Conservation (phyloP, 306 rosid species). For the Citrullus colocynthis region DNA sequence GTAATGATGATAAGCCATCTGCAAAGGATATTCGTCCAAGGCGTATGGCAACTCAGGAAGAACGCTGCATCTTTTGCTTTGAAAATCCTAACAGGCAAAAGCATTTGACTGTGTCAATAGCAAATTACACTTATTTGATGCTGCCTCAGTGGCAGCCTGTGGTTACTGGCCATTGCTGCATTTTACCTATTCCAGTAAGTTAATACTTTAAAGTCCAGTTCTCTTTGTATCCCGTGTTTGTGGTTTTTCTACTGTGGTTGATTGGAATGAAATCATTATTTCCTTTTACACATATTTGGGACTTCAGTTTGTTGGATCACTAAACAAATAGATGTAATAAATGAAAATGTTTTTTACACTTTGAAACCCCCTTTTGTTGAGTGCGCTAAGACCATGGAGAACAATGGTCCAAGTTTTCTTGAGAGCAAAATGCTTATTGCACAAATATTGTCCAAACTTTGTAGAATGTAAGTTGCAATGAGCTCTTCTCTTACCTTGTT, state of each 20-base stretch:
- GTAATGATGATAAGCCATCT: slow-evolving; percentile 36
- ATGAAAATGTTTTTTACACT: not conserved
- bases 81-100: slow-evolving; percentile 68
- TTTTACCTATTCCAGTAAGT: slow-evolving; percentile 73
- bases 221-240: not conserved
- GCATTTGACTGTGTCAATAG: slow-evolving; percentile 81
- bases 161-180: slow-evolving; percentile 87
- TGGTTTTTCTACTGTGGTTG: slow-evolving; percentile 3
- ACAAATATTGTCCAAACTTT: not conserved
- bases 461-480: not conserved
- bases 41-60: slow-evolving; percentile 52
- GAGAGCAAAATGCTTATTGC: not conserved
- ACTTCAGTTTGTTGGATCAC: not conserved
- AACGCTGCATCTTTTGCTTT: slow-evolving; percentile 70
- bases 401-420: not conserved
- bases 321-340: not conserved
- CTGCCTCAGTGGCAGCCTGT: slow-evolving; percentile 74
- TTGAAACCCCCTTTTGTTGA: not conserved
- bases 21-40: slow-evolving; percentile 24
- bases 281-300: not conserved
- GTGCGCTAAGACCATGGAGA: not conserved
- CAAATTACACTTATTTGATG: slow-evolving; percentile 74
- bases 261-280: not conserved
- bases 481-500: not conserved
- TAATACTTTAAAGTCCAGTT: not conserved